A percentile compares a stretch with the other conserved stretches of the same genome.
phyloP scores from a whole-genome alignment of 2,329 filamentous ascomycete species.

The Pseudogymnoascus sp. region DNA sequence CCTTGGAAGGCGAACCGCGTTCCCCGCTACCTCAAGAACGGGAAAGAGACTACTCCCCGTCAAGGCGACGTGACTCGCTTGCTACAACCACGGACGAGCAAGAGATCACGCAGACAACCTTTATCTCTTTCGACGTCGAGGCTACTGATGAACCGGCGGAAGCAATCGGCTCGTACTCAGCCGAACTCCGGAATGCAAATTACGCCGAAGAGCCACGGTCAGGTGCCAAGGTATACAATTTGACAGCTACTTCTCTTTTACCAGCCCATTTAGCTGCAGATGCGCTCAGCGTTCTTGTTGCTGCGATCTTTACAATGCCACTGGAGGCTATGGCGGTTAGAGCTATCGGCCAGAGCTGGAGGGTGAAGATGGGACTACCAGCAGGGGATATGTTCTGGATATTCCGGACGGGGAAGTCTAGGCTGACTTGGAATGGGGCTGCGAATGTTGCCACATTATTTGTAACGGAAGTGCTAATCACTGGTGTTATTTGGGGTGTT shows the following conservation, averaged over 20 bases:
- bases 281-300: slow-evolving; percentile 24
- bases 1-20: slow-evolving; percentile 22
- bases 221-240: slow-evolving; percentile 21
- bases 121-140: slow-evolving; percentile 31
- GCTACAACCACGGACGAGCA: slow-evolving; percentile 26
- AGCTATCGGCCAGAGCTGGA: slow-evolving; percentile 19
- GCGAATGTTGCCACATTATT: background rate
- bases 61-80: slow-evolving; percentile 19
- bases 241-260: slow-evolving; percentile 28
- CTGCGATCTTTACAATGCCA: slow-evolving; percentile 25
- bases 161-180: slow-evolving; percentile 24
- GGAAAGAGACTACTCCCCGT: slow-evolving; percentile 14
- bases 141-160: slow-evolving; percentile 20
- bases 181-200: slow-evolving; percentile 29
- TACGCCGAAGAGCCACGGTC: slow-evolving; percentile 17
- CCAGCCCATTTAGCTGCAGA: slow-evolving; percentile 28
- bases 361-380: background rate
- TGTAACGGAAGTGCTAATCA: background rate
- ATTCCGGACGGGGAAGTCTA: background rate
- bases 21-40: slow-evolving; percentile 17
- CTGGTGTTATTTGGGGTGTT: background rate
- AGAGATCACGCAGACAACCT: slow-evolving; percentile 25
- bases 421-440: background rate
- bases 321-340: slow-evolving; percentile 27
- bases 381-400: background rate